These are phyloP conservation scores for Omphalea diandra DNA, from an alignment of 441 rosid genomes.

Conservation along the genomic window DNA sequence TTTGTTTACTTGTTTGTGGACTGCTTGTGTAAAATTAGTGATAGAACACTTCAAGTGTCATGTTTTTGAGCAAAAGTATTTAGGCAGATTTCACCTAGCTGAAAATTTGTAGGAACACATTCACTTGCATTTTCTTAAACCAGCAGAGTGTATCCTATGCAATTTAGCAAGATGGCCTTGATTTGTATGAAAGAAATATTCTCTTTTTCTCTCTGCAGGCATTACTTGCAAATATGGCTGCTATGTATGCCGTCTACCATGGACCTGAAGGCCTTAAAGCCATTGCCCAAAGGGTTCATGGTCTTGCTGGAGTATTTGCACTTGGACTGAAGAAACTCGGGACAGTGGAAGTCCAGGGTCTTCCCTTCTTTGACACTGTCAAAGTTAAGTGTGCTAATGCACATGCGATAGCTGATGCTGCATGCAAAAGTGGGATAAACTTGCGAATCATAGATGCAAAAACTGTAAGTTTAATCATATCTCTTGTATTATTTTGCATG, in stretches of 20 bases:
- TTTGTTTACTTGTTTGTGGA: conserved; percentile 5
- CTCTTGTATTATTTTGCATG: conserved; percentile 16
- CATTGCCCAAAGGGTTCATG: conserved; percentile 76
- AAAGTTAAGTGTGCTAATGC: conserved; percentile 75
- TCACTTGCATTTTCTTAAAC: conserved; percentile 9
- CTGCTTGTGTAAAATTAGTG: neutral
- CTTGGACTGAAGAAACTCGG: conserved; percentile 89
- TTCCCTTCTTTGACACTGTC: conserved; percentile 82
- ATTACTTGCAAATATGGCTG: conserved; percentile 97
- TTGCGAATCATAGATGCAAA: conserved; percentile 74
- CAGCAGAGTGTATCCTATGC: conserved; percentile 5
- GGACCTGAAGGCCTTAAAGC: conserved; percentile 93
- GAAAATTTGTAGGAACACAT: neutral
- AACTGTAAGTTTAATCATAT: conserved; percentile 54
- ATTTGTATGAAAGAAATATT: conserved; percentile 14
- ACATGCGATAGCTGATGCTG: conserved; percentile 72
- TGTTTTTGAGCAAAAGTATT: neutral
- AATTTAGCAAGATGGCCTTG: conserved; percentile 11
- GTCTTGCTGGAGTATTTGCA: conserved; percentile 86
- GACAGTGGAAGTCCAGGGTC: conserved; percentile 70
- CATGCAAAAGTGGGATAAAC: conserved; percentile 66
- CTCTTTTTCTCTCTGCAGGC: conserved; percentile 42
- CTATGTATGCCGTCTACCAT: conserved; percentile 96
- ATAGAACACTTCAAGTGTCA: neutral
- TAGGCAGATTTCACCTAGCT: neutral